Base-by-base conservation (phyloP, 1,284 basidiomycete species). In the Melampsora americana region DNA sequence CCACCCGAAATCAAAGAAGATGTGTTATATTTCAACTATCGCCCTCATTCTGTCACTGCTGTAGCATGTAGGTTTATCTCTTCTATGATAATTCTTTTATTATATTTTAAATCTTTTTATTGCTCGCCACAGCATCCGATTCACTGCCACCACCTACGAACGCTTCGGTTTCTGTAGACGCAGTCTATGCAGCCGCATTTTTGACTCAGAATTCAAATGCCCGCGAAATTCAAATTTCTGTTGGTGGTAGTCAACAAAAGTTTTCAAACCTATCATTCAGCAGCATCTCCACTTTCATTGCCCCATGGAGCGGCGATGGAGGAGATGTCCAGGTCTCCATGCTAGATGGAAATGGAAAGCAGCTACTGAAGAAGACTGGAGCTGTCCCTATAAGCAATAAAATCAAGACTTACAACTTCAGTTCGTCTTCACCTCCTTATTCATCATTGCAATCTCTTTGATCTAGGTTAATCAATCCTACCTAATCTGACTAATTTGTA, bases 361-460 rank as follows among this genome's bases (percentile, higher is more conserved):
- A 59, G 35, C n/a, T 75, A 11, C 42, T 75, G 66, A 68, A 60
- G 53, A 56, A n/a, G 44, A 53, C 56, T 28, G 72, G 65, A n/a
- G 35, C 53, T 0, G 44, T 68, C 6, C 65, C 50, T 20, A 75
- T 75, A n/a, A 48, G 56, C 46, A 75, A 75, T 53, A 26, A 67
- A 23, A 75, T 75, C 11, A 53, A 68, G 30, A 75, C 53, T 16
- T 75, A 75, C 35, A 75, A 75, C 44, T 75, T 75, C 61, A 75
- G 72, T 75, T n/a, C 20, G 53, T 56, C 12, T 42, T 42, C 1
- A 42, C 39, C 39, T 42, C 39, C 12, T 5, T 42, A 1, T 42
- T 42, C 39, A 1, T 35, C 3, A 4, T 4, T 35, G n/a, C n/a
- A n/a, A n/a, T n/a, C n/a, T n/a, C n/a, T n/a, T n/a, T n/a, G n/a